A percentile compares a stretch with the other conserved stretches of the same genome.
These are phyloP conservation scores for Aspergillus amoenus DNA, from an alignment of 2,329 filamentous ascomycete species.

Conservation along the genomic window DNA sequence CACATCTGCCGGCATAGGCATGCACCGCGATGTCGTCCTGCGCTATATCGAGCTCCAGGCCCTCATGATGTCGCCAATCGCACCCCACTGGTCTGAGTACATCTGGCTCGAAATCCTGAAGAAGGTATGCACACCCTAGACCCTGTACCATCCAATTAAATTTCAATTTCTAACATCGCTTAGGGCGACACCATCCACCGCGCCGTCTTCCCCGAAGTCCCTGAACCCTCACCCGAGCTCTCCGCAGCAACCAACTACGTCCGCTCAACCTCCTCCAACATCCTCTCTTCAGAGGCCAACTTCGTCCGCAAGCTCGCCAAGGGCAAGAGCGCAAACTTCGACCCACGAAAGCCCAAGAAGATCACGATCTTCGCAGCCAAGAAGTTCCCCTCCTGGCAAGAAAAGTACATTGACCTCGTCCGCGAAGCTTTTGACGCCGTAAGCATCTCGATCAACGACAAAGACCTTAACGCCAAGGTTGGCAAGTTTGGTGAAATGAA, in stretches of 20 bases:
- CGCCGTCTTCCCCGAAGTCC: slow-evolving; percentile 70
- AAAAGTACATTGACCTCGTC: slow-evolving; percentile 80
- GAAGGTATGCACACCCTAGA: slow-evolving; percentile 45
- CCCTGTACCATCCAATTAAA: background rate
- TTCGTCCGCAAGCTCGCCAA: slow-evolving; percentile 84
- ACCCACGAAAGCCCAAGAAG: slow-evolving; percentile 89
- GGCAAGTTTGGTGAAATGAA: slow-evolving; percentile 81
- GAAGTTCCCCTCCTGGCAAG: slow-evolving; percentile 86
- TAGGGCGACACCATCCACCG: slow-evolving; percentile 72
- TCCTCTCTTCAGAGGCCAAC: slow-evolving; percentile 78
- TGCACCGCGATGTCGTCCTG: slow-evolving; percentile 78
- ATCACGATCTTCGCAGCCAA: slow-evolving; percentile 80
- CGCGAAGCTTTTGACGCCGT: slow-evolving; percentile 66
- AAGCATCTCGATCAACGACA: slow-evolving; percentile 70
- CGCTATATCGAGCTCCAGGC: slow-evolving; percentile 86
- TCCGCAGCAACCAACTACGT: slow-evolving; percentile 83
- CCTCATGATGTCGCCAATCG: slow-evolving; percentile 76
- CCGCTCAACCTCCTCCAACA: slow-evolving; percentile 69
- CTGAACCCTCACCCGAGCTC: slow-evolving; percentile 64
- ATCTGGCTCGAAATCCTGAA: slow-evolving; percentile 90
- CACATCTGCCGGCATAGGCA: slow-evolving; percentile 72
- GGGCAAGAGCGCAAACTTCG: slow-evolving; percentile 81
- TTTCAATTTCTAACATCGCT: background rate
- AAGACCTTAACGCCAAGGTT: slow-evolving; percentile 74
- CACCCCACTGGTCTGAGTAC: slow-evolving; percentile 92